These are phyloP conservation scores for Escallonia herrerae DNA, from an alignment of 129 eudicot species.

Conservation along the genomic window DNA sequence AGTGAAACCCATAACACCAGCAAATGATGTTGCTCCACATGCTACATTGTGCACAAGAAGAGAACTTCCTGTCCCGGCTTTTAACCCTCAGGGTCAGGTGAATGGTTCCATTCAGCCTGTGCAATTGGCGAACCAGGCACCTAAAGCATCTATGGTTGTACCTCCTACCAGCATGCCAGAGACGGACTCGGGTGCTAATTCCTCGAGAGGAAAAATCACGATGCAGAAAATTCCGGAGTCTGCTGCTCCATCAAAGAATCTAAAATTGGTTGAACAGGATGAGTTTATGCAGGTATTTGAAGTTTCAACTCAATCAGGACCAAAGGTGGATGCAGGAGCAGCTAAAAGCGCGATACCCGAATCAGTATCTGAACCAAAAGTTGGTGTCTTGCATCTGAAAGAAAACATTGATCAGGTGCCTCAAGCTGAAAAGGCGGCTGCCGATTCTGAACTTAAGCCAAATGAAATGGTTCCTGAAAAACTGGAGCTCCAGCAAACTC, in stretches of 20 bases:
- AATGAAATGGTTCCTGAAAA: neutral
- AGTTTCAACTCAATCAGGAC: constrained; percentile 11
- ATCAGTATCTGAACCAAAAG: constrained; percentile 21
- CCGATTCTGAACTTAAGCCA: constrained; percentile 6
- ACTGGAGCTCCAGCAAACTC: constrained; percentile 1
- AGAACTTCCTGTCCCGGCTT: constrained; percentile 30
- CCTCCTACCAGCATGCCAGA: neutral
- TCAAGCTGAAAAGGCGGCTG: constrained; percentile 18
- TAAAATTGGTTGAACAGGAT: constrained; percentile 60
- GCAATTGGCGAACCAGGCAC: constrained; percentile 23
- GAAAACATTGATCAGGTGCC: constrained; percentile 13
- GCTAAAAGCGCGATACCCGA: constrained; percentile 11
- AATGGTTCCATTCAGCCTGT: neutral
- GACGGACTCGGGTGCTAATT: constrained; percentile 5
- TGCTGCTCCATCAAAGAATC: constrained; percentile 20
- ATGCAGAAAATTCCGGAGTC: constrained; percentile 8
- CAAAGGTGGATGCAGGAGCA: no score
- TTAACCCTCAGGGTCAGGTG: constrained; percentile 20
- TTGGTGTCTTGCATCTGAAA: constrained; percentile 11
- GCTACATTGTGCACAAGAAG: constrained; percentile 47
- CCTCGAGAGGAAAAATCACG: constrained; percentile 13
- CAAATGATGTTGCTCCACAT: constrained; percentile 64
- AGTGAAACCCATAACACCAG: constrained; percentile 46
- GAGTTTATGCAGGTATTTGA: constrained; percentile 63
- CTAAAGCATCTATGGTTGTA: neutral